Base-by-base conservation (phyloP, 192 early-diverging fungal genomes). In the Pilaira anomala region DNA sequence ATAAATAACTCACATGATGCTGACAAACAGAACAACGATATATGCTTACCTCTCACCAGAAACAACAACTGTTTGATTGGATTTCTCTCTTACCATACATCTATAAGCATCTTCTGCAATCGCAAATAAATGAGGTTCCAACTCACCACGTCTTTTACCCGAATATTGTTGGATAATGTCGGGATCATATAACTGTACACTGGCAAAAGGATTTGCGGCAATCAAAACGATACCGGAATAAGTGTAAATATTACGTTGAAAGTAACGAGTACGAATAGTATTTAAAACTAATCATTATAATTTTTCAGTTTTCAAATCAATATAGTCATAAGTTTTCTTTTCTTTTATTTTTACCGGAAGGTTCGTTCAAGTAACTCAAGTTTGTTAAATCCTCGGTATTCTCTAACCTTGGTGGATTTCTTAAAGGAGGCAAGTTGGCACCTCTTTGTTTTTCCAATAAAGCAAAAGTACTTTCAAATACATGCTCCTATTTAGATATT, bases 191-290 rank as follows among this genome's bases (percentile, higher is more conserved):
- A 97, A 77, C 26, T 83, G 63, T 61, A 99, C 85, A 26, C 86
- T 75, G 39, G 82, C 84, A 76, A 98, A 99, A 4, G 97, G 97
- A 63, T 99, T 99, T 72, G 93, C 90, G 41, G 97, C 97, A 63
- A 99, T 95, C 65, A 99, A 76, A 26, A 99, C 97, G 49, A 99
- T 96, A 51, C 97, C 97, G 24, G 95, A 98, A 71, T 99, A 99
- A 8, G 97, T 99, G 77, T 99, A 99, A 67, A 99, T 98, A 73
- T 89, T 89, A 68, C 93, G 86, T 72, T 95, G 90, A 3, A 81
- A 76, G 69, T 98, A 99, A 45, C 97, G 87, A n/a, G 93, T 84
- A 46, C 79, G 80, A 76, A 99, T 89, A 67, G 93, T 95, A 78
- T 97, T 88, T 30, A 99, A 85, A 7, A 99, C 97, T 80, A n/a